Evolutionary conservation across 176 grass and related monocot species (phyloP), one percentile per base, ranked within the genome.

Genomic region (Canna indica): DNA sequence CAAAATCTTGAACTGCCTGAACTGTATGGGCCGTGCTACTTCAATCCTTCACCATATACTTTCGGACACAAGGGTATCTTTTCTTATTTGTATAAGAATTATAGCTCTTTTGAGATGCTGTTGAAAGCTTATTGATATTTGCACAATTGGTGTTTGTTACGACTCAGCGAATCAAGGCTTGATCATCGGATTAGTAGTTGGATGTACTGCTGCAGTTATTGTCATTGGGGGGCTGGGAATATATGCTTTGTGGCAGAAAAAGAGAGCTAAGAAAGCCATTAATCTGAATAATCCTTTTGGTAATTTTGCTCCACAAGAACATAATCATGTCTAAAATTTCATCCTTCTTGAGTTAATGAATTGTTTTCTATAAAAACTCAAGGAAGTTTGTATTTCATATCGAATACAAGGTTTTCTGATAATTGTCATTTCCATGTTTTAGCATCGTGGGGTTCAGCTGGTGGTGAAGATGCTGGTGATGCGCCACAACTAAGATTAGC

Each of bases 211-310:
- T 53, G 84, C 84, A 25, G 46, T 90, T 48, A 80, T 93, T 67
- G 26, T 74, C 27, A 56, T 99, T 3, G 90, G 75, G 7, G 82
- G 90, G 29, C 73, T 87, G 5, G 82, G 83, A 3, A 50, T 68
- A 59, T 99, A 90, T 57, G 95, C 86, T 5, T 68, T 83, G 12
- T 76, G 83, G 66, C 95, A 90, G 69, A 85, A 86, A 73, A 68
- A 75, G 47, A 76, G 70, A 2, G 90, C 86, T 34, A 77, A 86
- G 75, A 99, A 84, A 78, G 86, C 90, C 0, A 82, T 81, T 66
- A 87, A 88, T 78, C 87, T 94, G 41, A 86, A 87, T 36, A 88
- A 85, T 20, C 89, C 90, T 18, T 99, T 99, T 31, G 95, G 94
- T 97, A 65, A 31, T 11, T 13, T 59, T 14, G 12, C 59, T 58